Evolutionary conservation across 345 rosid species (phyloP).

Genomic region (Reutealis trisperma): DNA sequence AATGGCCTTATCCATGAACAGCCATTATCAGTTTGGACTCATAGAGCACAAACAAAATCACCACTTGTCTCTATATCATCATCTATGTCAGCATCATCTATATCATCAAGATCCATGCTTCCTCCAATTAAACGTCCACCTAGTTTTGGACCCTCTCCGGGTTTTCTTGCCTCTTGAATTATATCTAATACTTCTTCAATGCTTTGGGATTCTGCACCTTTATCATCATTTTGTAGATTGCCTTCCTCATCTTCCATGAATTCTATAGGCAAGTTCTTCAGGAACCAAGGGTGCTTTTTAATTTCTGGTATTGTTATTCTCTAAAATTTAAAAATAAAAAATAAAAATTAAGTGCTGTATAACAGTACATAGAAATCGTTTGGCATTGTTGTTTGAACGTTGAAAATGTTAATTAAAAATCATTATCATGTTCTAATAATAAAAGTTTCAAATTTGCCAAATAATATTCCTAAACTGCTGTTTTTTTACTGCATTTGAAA

Average conservation of each 20-base stretch:
- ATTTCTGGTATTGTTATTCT: conserved; percentile 32
- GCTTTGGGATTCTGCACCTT: conserved; percentile 19
- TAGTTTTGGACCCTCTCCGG: conserved; percentile 5
- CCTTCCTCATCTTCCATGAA: conserved; percentile 10
- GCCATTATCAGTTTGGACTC: conserved; percentile 7
- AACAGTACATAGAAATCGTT: too few species aligned
- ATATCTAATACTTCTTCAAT: conserved; percentile 20
- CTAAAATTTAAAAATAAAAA: neutral
- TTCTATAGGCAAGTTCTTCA: conserved; percentile 23
- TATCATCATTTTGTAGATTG: neutral
- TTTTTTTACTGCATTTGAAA: too few species aligned
- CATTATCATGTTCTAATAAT: too few species aligned
- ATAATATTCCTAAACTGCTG: too few species aligned
- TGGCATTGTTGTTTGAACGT: too few species aligned
- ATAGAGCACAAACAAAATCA: conserved; percentile 82
- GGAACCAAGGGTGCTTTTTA: conserved; percentile 28
- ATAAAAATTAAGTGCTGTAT: too few species aligned
- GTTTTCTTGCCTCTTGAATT: conserved; percentile 25
- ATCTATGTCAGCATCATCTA: conserved; percentile 47
- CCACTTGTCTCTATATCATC: conserved; percentile 64
- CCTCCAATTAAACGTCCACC: conserved; percentile 26
- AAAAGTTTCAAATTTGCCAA: too few species aligned
- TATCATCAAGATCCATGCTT: conserved; percentile 62
- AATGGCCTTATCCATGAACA: neutral
- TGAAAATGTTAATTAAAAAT: too few species aligned